Conservation (phyloP, 345 rosid species). For the Cardiospermum halicacabum region DNA sequence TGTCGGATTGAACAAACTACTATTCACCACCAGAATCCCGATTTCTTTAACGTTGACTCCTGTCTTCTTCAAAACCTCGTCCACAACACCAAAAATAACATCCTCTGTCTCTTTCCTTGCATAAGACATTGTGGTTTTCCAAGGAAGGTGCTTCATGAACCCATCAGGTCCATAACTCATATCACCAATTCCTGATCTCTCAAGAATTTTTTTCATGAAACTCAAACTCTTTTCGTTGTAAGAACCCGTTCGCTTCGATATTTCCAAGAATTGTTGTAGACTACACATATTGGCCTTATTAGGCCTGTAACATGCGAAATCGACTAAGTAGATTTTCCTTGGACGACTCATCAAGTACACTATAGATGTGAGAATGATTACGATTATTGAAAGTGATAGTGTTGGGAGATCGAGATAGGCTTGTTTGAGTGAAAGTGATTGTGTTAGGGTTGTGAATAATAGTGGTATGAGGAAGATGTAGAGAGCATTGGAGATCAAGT, state of each 20-base stretch:
- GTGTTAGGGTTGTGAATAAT: conserved; percentile 37
- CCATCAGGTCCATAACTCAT: conserved; percentile 70
- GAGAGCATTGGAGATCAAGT: conserved; percentile 65
- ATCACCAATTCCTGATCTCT: conserved; percentile 81
- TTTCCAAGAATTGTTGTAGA: conserved; percentile 42
- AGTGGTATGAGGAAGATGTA: conserved; percentile 51
- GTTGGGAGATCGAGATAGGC: no score
- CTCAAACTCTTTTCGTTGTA: no score
- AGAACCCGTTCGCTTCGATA: conserved; percentile 61
- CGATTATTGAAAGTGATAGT: no score
- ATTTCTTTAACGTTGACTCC: conserved; percentile 54
- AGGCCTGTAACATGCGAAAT: conserved; percentile 67
- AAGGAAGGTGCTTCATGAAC: conserved; percentile 42
- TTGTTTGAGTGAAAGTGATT: conserved; percentile 43
- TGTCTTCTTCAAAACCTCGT: conserved; percentile 48
- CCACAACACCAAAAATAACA: conserved; percentile 63
- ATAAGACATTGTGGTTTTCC: conserved; percentile 51
- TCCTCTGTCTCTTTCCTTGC: conserved; percentile 63
- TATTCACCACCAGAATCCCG: no score
- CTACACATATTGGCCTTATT: conserved; percentile 32
- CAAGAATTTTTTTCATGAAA: no score
- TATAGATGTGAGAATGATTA: no score
- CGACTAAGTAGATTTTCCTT: no score
- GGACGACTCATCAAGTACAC: no score
- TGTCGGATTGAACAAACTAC: no score